A percentile compares a stretch with the other conserved stretches of the same genome.
phyloP scores from a whole-genome alignment of 2,329 filamentous ascomycete genomes.

The Microdochium trichocladiopsis region DNA sequence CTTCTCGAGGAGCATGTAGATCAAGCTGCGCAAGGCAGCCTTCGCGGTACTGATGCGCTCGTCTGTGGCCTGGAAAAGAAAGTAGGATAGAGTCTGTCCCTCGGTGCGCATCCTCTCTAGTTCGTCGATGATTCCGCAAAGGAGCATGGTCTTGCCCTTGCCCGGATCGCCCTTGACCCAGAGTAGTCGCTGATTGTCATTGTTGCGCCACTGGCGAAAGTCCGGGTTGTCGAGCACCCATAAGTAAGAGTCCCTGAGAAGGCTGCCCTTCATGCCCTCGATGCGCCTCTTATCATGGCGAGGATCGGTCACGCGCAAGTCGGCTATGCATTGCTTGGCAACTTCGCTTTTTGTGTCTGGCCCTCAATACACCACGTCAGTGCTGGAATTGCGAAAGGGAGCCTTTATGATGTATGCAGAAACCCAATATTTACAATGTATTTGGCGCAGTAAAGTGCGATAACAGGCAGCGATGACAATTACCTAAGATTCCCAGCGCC shows the following conservation, averaged over 20 bases:
- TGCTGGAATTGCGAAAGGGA: background rate
- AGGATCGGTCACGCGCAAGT: too few relatives aligned
- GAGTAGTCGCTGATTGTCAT: too few relatives aligned
- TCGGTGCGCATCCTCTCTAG: conserved; percentile 5
- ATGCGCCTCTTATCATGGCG: too few relatives aligned
- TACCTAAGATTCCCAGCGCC: background rate
- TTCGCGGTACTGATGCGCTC: conserved; percentile 5
- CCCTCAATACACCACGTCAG: background rate
- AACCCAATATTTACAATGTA: background rate
- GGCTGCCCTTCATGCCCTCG: too few relatives aligned
- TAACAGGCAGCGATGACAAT: background rate
- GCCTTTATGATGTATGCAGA: background rate
- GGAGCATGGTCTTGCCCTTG: background rate
- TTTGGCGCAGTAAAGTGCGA: background rate
- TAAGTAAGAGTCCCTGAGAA: too few relatives aligned
- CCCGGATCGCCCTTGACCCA: too few relatives aligned
- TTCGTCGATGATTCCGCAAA: conserved; percentile 7
- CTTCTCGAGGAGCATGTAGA: too few relatives aligned
- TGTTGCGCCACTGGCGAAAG: too few relatives aligned
- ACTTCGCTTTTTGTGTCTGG: background rate
- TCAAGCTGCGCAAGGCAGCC: background rate
- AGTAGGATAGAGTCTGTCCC: background rate
- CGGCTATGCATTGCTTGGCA: too few relatives aligned
- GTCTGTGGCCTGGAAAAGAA: background rate
- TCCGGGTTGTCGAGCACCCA: too few relatives aligned